Conservation (phyloP, 2,329 filamentous ascomycete genomes). For the Fusarium caatingaense region DNA sequence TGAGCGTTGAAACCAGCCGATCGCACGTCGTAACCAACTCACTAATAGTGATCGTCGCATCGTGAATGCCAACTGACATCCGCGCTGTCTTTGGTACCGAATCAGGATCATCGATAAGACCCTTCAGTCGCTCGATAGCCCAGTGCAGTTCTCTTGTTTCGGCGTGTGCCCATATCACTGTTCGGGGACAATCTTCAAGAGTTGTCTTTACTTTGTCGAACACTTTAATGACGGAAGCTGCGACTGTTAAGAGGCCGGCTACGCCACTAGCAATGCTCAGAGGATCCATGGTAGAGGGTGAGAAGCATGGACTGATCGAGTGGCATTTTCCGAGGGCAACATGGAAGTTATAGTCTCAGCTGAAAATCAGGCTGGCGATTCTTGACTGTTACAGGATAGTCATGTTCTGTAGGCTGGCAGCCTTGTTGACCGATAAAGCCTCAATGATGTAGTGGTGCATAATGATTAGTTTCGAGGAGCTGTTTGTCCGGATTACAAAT, state of each 20-base stretch:
- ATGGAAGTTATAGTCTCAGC: neutral
- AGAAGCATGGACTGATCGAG: neutral
- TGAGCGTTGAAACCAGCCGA: neutral
- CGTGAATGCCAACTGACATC: slow-evolving; percentile 22
- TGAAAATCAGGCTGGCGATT: slow-evolving; percentile 19
- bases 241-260: slow-evolving; percentile 17
- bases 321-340: neutral
- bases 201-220: slow-evolving; percentile 10
- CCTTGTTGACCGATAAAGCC: slow-evolving; percentile 11
- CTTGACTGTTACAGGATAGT: neutral
- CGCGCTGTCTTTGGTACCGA: slow-evolving; percentile 14
- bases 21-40: slow-evolving; percentile 23
- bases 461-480: neutral
- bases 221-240: slow-evolving; percentile 13
- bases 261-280: slow-evolving; percentile 24
- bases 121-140: slow-evolving; percentile 16
- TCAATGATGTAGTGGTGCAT: slow-evolving; percentile 18
- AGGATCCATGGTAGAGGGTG: slow-evolving; percentile 1
- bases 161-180: slow-evolving; percentile 17
- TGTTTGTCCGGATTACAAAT: neutral
- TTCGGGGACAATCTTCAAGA: slow-evolving; percentile 12
- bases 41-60: slow-evolving; percentile 23
- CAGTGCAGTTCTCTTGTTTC: slow-evolving; percentile 23
- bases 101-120: slow-evolving; percentile 19
- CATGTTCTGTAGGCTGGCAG: neutral